phyloP scores from a whole-genome alignment of 208 protist genomes.

The Sergeia podlipaevii region DNA sequence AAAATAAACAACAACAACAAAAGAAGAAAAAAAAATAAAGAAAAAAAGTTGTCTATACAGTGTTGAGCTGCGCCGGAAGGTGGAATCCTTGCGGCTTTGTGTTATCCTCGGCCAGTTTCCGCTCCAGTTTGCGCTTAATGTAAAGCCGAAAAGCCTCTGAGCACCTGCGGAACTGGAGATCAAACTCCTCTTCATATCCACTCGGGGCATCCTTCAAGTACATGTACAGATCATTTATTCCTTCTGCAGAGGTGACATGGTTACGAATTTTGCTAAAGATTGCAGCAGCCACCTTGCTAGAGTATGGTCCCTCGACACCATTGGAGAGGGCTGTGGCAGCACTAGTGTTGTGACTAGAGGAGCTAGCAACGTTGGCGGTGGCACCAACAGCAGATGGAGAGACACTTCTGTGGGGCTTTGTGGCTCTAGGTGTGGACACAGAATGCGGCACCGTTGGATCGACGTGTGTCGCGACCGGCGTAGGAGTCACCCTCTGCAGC shows the following conservation, averaged over 20 bases:
- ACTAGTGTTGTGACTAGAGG: neutral
- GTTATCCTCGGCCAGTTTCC: conserved; percentile 50
- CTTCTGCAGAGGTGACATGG: conserved; percentile 65
- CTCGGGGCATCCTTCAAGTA: conserved; percentile 35
- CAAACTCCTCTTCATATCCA: conserved; percentile 56
- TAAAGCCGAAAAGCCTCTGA: conserved; percentile 82
- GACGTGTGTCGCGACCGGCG: neutral
- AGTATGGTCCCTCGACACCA: neutral
- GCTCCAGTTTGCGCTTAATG: conserved; percentile 79
- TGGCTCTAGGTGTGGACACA: neutral
- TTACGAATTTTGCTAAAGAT: conserved; percentile 81
- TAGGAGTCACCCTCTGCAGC: neutral
- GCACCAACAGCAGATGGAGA: conserved; percentile 2
- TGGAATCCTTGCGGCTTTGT: conserved; percentile 23
- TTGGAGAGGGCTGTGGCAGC: neutral
- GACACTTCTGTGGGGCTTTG: conserved; percentile 13
- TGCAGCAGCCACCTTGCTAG: neutral
- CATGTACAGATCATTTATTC: conserved; percentile 75
- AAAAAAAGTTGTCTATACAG: neutral
- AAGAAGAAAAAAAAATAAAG: conserved; percentile 3
- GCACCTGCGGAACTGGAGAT: conserved; percentile 75
- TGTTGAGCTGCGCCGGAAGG: conserved; percentile 39
- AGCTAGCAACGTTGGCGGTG: neutral
- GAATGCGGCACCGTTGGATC: conserved; percentile 1
- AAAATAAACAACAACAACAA: conserved; percentile 4